phyloP scores from a whole-genome alignment of 495 filamentous ascomycete genomes.

The Penicillium angulare region DNA sequence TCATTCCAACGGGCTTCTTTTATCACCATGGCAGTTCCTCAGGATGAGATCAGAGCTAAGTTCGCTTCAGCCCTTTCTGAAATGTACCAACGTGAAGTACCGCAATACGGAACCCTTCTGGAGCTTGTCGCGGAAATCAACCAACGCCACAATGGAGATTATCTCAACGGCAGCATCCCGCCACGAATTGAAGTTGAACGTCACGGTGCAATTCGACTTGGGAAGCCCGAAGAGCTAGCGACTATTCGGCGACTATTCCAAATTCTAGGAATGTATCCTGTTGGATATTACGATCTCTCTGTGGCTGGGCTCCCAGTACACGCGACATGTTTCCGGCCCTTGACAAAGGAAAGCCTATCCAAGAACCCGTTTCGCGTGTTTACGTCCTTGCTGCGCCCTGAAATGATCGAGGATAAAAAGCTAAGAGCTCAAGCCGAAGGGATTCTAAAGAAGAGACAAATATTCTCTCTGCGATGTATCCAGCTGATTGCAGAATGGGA shows the following conservation, averaged over 20 bases:
- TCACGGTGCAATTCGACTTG: neutral
- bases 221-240: neutral
- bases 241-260: neutral
- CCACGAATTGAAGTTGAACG: neutral
- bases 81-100: neutral
- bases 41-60: neutral
- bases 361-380: neutral
- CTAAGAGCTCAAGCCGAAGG: neutral
- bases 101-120: neutral
- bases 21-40: too few species aligned
- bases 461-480: neutral
- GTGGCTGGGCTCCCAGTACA: neutral
- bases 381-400: neutral
- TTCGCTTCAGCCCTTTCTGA: neutral
- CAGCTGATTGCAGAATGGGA: neutral
- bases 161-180: neutral
- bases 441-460: neutral
- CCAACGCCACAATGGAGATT: neutral
- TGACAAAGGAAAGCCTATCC: neutral
- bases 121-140: neutral
- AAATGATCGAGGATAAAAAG: neutral
- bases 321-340: neutral
- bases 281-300: neutral
- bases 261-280: neutral
- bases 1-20: too few species aligned